These are phyloP conservation scores for Suillus variegatus DNA, from an alignment of 768 basidiomycete species.

Conservation along the genomic window DNA sequence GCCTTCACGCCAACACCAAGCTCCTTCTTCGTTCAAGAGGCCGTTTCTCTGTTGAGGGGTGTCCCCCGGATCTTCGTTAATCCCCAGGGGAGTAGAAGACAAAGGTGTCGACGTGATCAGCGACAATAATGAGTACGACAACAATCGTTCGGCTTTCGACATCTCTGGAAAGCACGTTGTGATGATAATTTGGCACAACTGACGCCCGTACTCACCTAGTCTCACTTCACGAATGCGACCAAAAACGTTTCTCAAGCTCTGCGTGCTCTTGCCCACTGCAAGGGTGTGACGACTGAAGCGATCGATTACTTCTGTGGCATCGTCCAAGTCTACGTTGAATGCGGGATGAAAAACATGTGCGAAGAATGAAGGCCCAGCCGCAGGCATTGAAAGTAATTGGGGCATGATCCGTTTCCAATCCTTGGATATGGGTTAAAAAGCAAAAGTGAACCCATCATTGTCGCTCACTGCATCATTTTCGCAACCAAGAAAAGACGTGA, in stretches of 20 bases:
- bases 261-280: constrained; percentile 69
- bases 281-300: constrained; percentile 67
- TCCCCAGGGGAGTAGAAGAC: constrained; percentile 46
- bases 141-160: constrained; percentile 71
- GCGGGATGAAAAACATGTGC: constrained; percentile 81
- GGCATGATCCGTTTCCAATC: constrained; percentile 72
- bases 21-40: constrained; percentile 67
- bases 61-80: constrained; percentile 49
- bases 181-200: background rate
- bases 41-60: constrained; percentile 48
- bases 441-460: constrained; percentile 1
- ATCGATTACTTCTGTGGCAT: constrained; percentile 58
- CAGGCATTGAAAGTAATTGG: constrained; percentile 56
- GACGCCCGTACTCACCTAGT: constrained; percentile 49
- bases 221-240: constrained; percentile 63
- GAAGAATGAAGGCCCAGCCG: constrained; percentile 77
- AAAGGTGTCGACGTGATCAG: constrained; percentile 72
- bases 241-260: constrained; percentile 64
- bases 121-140: constrained; percentile 74
- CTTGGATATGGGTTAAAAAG: constrained; percentile 36
- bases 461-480: constrained; percentile 70
- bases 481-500: constrained; percentile 78
- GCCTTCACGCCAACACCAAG: constrained; percentile 86
- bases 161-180: constrained; percentile 51
- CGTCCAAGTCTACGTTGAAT: constrained; percentile 79